Evolutionary conservation across 768 basidiomycete species (phyloP).

Genomic region (Mycena filopes): DNA sequence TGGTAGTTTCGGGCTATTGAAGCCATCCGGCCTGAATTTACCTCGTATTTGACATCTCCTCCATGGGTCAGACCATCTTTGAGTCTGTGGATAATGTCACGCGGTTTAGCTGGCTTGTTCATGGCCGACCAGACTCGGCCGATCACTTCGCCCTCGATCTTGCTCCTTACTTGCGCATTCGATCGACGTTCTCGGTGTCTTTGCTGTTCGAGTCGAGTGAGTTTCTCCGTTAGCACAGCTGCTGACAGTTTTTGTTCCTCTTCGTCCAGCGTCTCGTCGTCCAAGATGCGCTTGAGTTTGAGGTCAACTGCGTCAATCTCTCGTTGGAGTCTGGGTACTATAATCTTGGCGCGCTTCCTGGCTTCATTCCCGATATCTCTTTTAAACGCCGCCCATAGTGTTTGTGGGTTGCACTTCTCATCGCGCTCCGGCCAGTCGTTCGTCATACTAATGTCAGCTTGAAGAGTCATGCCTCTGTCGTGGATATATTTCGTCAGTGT

Average conservation of each 20-base stretch:
- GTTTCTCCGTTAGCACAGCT: neutral
- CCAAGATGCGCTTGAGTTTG: neutral
- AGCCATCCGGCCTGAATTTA: conserved; percentile 12
- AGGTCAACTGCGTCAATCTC: neutral
- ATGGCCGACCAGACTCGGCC: neutral
- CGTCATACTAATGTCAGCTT: neutral
- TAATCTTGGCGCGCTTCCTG: neutral
- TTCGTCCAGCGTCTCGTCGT: neutral
- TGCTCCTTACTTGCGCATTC: neutral
- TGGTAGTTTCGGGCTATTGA: conserved; percentile 11
- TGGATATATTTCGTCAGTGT: neutral
- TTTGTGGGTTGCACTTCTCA: conserved; percentile 1
- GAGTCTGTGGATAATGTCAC: neutral
- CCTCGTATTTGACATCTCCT: conserved; percentile 3
- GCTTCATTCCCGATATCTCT: neutral
- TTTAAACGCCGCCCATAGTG: neutral
- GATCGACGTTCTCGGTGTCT: neutral
- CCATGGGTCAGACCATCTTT: neutral
- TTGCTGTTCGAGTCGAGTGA: neutral
- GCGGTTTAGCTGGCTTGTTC: conserved; percentile 4
- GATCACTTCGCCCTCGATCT: neutral
- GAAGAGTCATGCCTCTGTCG: neutral
- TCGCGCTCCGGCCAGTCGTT: no score
- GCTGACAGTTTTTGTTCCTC: neutral
- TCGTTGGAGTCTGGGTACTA: neutral